phyloP scores from a whole-genome alignment of 495 filamentous ascomycete genomes.

The Tuber brumale region DNA sequence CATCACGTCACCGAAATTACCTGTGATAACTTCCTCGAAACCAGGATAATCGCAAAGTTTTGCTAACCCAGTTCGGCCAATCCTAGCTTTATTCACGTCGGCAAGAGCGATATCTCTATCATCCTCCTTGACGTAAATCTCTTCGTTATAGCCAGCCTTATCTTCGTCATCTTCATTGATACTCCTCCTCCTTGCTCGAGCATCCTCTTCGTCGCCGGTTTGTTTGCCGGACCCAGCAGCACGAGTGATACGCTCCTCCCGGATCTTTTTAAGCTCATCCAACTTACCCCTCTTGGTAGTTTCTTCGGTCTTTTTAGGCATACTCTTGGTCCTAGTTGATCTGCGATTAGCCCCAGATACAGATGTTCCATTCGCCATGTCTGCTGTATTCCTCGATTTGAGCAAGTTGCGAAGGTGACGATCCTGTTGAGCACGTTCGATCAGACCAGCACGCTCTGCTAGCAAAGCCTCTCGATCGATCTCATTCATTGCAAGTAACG shows the following conservation, averaged over 20 bases:
- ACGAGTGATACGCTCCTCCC: conserved; percentile 61
- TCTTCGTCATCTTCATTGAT: conserved; percentile 66
- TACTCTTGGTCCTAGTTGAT: conserved; percentile 38
- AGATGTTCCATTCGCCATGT: conserved; percentile 44
- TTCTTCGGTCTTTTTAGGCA: conserved; percentile 44
- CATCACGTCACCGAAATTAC: conserved; percentile 25
- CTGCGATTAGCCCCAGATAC: conserved; percentile 42
- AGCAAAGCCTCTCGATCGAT: conserved; percentile 83
- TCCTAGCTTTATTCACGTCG: conserved; percentile 72
- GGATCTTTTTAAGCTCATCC: conserved; percentile 66
- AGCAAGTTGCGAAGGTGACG: conserved; percentile 74
- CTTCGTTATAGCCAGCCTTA: conserved; percentile 68
- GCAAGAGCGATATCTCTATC: conserved; percentile 50
- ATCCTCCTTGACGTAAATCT: conserved; percentile 46
- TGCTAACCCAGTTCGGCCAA: conserved; percentile 74
- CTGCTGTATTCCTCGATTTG: conserved; percentile 59
- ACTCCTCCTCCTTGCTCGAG: conserved; percentile 72
- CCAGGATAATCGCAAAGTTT: conserved; percentile 85
- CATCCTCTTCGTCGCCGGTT: conserved; percentile 69
- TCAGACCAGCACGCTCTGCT: conserved; percentile 75
- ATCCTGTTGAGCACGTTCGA: conserved; percentile 73
- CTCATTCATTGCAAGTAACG: conserved; percentile 82
- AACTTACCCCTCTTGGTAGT: conserved; percentile 75
- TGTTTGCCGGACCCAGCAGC: conserved; percentile 73
- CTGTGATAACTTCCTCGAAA: conserved; percentile 70